These are phyloP conservation scores for Cryphonectria naterciae DNA, from an alignment of 2,329 filamentous ascomycete genomes.

Conservation along the genomic window DNA sequence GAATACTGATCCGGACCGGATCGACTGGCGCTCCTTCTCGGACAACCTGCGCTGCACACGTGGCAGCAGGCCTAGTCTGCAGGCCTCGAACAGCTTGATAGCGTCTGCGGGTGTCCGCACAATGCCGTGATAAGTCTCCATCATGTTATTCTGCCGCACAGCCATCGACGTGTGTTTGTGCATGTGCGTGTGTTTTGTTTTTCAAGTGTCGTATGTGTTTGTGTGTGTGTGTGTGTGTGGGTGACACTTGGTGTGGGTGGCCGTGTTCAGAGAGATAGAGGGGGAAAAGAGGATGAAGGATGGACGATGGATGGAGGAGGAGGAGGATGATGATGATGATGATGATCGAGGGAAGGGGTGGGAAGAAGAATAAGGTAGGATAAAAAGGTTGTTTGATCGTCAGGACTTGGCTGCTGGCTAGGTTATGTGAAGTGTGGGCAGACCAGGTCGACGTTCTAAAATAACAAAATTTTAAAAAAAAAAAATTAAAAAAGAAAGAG, in stretches of 20 bases:
- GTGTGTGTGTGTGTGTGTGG: constrained; percentile 4
- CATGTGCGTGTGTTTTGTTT: background rate
- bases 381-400: constrained; percentile 14
- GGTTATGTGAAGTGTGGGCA: constrained; percentile 10
- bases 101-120: constrained; percentile 96
- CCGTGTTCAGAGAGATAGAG: background rate
- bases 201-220: background rate
- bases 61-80: constrained; percentile 83
- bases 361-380: background rate
- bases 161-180: constrained; percentile 19
- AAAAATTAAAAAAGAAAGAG: constrained; percentile 17
- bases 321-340: constrained; percentile 3
- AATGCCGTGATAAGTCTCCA: constrained; percentile 97
- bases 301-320: background rate
- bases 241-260: background rate
- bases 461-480: constrained; percentile 19
- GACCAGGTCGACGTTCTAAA: constrained; percentile 24
- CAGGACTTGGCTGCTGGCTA: constrained; percentile 9
- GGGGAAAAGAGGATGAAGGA: constrained; percentile 9
- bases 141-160: constrained; percentile 47
- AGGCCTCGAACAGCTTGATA: constrained; percentile 98
- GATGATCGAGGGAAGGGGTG: background rate
- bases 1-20: constrained; percentile 95
- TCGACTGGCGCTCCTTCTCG: constrained; percentile 95
- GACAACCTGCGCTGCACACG: constrained; percentile 91